A percentile compares a stretch with the other conserved stretches of the same genome.
Evolutionary conservation across 805 yeast species (phyloP).

Genomic region (Torulaspora delbrueckii): DNA sequence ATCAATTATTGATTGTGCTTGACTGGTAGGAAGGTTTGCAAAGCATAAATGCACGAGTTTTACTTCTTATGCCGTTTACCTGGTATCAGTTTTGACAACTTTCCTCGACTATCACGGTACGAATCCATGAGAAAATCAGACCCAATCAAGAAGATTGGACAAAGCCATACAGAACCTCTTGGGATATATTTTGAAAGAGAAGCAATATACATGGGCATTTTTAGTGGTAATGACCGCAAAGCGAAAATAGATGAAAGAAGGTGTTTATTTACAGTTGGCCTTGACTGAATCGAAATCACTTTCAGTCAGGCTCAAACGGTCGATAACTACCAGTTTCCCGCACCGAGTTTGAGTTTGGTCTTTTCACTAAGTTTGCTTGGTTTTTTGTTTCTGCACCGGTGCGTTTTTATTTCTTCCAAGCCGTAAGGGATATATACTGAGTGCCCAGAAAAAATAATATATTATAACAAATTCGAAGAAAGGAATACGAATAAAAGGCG

Average conservation of each 20-base stretch:
- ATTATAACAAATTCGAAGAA: background rate
- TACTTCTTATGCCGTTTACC: background rate
- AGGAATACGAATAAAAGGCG: background rate
- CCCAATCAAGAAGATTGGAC: slow-evolving; percentile 17
- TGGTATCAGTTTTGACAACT: background rate
- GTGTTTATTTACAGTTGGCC: background rate
- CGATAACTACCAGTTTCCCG: background rate
- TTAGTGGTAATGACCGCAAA: background rate
- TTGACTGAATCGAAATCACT: background rate
- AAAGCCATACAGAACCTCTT: slow-evolving; percentile 17
- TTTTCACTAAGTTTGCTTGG: background rate
- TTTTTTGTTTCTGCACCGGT: background rate
- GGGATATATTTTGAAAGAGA: slow-evolving; percentile 13
- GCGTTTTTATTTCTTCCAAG: background rate
- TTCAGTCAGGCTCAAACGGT: background rate
- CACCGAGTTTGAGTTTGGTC: background rate
- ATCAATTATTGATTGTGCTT: background rate
- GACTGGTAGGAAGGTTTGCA: background rate
- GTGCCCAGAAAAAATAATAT: background rate
- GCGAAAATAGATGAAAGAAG: background rate
- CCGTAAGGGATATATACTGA: background rate
- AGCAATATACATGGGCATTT: slow-evolving; percentile 2
- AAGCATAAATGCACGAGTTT: too few relatives aligned
- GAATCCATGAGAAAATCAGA: slow-evolving; percentile 13
- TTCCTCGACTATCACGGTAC: slow-evolving; percentile 5